Evolutionary conservation across 2,329 filamentous ascomycete species (phyloP).

Genomic region (Aspergillus thermomutatus): DNA sequence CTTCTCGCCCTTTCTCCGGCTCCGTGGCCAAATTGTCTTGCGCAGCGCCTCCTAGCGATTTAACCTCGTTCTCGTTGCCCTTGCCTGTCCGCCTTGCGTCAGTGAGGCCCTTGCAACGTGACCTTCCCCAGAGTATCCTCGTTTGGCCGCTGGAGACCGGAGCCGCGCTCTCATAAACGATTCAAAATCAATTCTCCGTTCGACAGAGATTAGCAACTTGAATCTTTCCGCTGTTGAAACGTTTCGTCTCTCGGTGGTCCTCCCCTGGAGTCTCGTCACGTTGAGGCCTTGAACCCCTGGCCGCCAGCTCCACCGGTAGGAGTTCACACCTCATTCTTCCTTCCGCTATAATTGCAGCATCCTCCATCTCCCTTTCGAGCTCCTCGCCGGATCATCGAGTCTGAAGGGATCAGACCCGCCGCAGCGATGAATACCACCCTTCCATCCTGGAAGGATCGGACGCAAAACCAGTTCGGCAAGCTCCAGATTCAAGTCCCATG

Average conservation of each 20-base stretch:
- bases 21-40: constrained; percentile 19
- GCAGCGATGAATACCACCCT: constrained; percentile 35
- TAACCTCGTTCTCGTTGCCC: constrained; percentile 19
- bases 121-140: constrained; percentile 18
- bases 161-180: constrained; percentile 12
- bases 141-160: constrained; percentile 25
- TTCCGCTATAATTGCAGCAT: neutral
- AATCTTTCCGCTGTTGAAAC: constrained; percentile 14
- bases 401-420: constrained; percentile 13
- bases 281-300: constrained; percentile 21
- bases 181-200: constrained; percentile 10
- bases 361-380: neutral
- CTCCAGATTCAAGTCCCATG: constrained; percentile 47
- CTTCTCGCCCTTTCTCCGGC: constrained; percentile 14
- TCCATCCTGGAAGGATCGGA: constrained; percentile 47
- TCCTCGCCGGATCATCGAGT: neutral
- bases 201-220: constrained; percentile 6
- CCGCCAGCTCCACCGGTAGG: constrained; percentile 9
- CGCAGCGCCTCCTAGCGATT: constrained; percentile 13
- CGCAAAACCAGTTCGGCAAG: constrained; percentile 43
- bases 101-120: constrained; percentile 28
- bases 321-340: constrained; percentile 1
- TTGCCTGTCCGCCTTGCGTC: constrained; percentile 29
- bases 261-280: constrained; percentile 8
- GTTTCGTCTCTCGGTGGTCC: constrained; percentile 5